Percentiles rank a stretch among this genome's conserved stretches.
phyloP scores from a whole-genome alignment of 306 rosid species.

The Glycine latifolia region DNA sequence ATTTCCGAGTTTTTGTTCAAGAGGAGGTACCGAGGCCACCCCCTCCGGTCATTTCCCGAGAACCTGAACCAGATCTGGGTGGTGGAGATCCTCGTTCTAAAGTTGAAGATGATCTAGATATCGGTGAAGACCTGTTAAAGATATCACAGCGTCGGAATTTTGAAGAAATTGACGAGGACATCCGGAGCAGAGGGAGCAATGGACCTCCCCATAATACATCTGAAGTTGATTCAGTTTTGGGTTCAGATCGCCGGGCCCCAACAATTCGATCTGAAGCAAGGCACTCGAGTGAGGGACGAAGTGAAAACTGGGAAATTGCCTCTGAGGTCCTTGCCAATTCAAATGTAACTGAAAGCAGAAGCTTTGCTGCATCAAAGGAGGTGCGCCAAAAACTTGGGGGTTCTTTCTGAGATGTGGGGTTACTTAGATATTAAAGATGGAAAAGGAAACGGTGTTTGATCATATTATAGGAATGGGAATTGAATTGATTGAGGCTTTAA shows the following conservation, averaged over 20 bases:
- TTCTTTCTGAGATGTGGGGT: constrained; percentile 50
- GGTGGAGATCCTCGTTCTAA: constrained; percentile 78
- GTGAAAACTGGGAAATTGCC: constrained; percentile 87
- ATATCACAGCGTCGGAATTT: constrained; percentile 91
- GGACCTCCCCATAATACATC: constrained; percentile 66
- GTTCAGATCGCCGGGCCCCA: constrained; percentile 77
- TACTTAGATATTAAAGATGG: constrained; percentile 49
- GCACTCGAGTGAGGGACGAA: constrained; percentile 81
- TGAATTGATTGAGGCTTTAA: constrained; percentile 49
- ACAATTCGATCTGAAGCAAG: constrained; percentile 76
- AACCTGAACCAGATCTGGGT: constrained; percentile 57
- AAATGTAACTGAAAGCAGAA: constrained; percentile 73
- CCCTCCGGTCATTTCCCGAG: constrained; percentile 52
- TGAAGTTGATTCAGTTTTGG: constrained; percentile 73
- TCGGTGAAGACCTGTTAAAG: constrained; percentile 89
- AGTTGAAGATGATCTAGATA: constrained; percentile 92
- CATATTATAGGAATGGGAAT: constrained; percentile 52
- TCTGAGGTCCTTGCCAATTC: constrained; percentile 66
- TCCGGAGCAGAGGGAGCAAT: constrained; percentile 83
- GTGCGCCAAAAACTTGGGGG: constrained; percentile 52
- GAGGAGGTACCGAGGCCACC: constrained; percentile 75
- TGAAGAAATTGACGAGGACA: constrained; percentile 79
- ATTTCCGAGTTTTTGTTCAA: constrained; percentile 76
- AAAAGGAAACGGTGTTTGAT: constrained; percentile 43
- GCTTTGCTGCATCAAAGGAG: constrained; percentile 60